A percentile compares a stretch with the other conserved stretches of the same genome.
phyloP scores from a whole-genome alignment of 306 rosid species.

The Prunus armeniaca region DNA sequence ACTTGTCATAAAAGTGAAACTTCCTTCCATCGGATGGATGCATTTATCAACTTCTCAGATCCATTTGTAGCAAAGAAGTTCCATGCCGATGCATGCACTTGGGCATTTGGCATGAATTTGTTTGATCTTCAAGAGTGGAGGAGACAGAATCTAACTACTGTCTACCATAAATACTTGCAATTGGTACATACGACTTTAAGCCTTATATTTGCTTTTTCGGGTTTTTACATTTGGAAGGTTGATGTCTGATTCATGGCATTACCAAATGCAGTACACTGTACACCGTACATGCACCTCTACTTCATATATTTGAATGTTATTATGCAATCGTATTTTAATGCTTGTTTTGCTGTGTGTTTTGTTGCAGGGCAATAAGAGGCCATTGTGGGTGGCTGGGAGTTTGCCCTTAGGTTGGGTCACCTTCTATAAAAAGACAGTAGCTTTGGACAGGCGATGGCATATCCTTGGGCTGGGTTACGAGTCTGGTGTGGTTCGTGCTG shows the following conservation, averaged over 20 bases:
- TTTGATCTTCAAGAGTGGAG: slow-evolving; percentile 88
- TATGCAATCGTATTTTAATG: slow-evolving; percentile 5
- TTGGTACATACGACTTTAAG: slow-evolving; percentile 46
- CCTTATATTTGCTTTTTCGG: neutral
- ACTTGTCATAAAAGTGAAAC: slow-evolving; percentile 62
- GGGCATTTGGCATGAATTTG: slow-evolving; percentile 97
- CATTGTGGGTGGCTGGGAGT: slow-evolving; percentile 68
- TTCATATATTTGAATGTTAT: neutral
- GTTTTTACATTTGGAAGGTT: neutral
- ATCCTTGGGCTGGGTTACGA: slow-evolving; percentile 79
- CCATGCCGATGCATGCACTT: slow-evolving; percentile 74
- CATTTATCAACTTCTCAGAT: slow-evolving; percentile 81
- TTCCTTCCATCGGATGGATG: slow-evolving; percentile 59
- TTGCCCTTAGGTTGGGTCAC: slow-evolving; percentile 93
- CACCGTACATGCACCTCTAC: neutral
- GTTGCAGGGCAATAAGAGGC: slow-evolving; percentile 68
- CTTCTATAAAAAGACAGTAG: slow-evolving; percentile 60
- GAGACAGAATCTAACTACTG: slow-evolving; percentile 55
- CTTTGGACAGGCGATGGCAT: slow-evolving; percentile 84
- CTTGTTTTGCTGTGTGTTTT: slow-evolving; percentile 17
- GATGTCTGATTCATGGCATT: neutral
- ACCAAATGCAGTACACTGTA: no score
- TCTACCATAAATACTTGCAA: slow-evolving; percentile 63
- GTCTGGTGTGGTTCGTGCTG: slow-evolving; percentile 29
- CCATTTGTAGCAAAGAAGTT: slow-evolving; percentile 65